Conservation (phyloP, 805 yeast species). For the Yamadazyma sp. region DNA sequence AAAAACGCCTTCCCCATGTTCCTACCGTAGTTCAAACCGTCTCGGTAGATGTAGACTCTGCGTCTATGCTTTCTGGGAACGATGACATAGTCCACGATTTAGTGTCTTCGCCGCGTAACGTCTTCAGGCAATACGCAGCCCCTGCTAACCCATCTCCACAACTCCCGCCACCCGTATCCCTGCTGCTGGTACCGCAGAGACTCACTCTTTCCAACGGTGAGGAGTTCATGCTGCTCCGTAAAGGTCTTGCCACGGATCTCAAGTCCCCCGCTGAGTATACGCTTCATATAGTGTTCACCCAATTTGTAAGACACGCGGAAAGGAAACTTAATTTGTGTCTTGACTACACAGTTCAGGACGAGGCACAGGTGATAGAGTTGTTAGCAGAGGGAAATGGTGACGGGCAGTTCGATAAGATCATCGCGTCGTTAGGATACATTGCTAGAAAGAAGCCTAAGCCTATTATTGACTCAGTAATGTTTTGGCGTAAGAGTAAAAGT, state of each 20-base stretch:
- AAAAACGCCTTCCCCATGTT: conserved; percentile 8
- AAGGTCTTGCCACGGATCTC: conserved; percentile 50
- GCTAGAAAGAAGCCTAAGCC: conserved; percentile 91
- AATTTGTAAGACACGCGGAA: conserved; percentile 93
- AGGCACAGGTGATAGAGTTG: conserved; percentile 76
- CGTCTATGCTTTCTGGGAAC: conserved; percentile 2
- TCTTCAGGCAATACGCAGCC: conserved; percentile 16
- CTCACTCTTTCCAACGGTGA: conserved; percentile 33
- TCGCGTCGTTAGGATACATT: conserved; percentile 84
- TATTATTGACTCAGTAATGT: conserved; percentile 96
- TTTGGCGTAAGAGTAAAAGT: conserved; percentile 92
- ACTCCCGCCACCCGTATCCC: conserved; percentile 36
- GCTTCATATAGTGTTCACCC: conserved; percentile 89
- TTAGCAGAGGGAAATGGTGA: conserved; percentile 80
- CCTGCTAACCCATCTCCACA: conserved; percentile 34
- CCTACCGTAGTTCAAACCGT: neutral
- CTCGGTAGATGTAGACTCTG: neutral
- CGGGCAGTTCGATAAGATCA: conserved; percentile 79
- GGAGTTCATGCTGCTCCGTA: conserved; percentile 32
- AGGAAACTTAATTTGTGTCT: conserved; percentile 75
- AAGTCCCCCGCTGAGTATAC: conserved; percentile 88
- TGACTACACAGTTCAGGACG: conserved; percentile 61
- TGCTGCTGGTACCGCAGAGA: conserved; percentile 23
- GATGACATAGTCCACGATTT: conserved; percentile 4
- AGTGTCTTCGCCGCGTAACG: conserved; percentile 23